Base-by-base conservation (phyloP, 2,329 filamentous ascomycete genomes). In the Hypocreales sp. region DNA sequence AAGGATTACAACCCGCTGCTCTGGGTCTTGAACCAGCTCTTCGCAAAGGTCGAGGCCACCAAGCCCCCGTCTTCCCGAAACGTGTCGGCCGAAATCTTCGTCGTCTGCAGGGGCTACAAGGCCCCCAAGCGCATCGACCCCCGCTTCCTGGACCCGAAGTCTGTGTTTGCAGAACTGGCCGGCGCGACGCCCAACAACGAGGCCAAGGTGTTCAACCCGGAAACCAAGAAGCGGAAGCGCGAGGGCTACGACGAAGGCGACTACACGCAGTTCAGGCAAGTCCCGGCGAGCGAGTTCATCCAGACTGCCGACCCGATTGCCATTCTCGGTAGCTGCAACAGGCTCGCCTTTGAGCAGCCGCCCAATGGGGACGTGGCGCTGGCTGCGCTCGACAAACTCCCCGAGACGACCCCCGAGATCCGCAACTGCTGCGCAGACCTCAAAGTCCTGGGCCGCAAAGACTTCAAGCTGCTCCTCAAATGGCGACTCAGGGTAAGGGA, bases 211-310 rank as follows among this genome's bases (percentile, higher is more conserved):
- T 98, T 87, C 63, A 94, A 98, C 39, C 90, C 90, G 0, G 90
- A 98, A 48, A 65, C 82, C 47, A 98, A 95, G 67, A 98, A 94
- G 71, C 66, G 90, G 32, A 95, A 94, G 69, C 68, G 90, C 61
- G 87, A 92, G 24, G 90, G 90, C 64, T 98, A 98, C 39, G 87
- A 95, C 39, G 90, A 98, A 53, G 87, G 83, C 20, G 84, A 98
- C 39, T 93, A 78, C 51, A 87, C 74, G 5, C 82, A 93, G 42
- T 92, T 79, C 61, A 92, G 94, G 49, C 82, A 93, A 45, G 69
- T 80, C 3, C 61, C 82, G 0, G 87, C 86, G 1, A 90, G 77
- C 48, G 83, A 94, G 30, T 98, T 95, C 47, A 86, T 98, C 35
- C 79, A 95, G 46, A 92, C 84, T 0, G 73, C 70, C 0, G 90